A percentile compares a stretch with the other conserved stretches of the same genome.
phyloP scores from a whole-genome alignment of 2,329 filamentous ascomycete species.

The Botrytis pseudocinerea region DNA sequence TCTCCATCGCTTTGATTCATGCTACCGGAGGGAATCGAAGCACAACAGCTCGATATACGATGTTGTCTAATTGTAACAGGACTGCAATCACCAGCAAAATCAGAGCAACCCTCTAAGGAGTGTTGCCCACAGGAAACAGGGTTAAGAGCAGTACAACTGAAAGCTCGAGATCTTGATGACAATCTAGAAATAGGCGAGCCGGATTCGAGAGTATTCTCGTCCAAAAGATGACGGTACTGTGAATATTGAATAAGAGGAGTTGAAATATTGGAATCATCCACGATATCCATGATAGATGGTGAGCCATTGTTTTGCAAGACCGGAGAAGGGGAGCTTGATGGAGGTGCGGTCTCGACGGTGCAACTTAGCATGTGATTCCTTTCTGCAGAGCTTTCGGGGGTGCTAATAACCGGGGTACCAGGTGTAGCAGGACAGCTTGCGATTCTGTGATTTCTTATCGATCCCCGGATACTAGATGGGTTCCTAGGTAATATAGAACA shows the following conservation, averaged over 20 bases:
- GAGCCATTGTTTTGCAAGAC: not conserved
- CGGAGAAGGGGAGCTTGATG: not conserved
- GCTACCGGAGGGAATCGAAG: conserved; percentile 2
- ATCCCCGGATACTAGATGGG: not conserved
- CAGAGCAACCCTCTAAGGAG: not conserved
- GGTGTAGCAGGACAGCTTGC: conserved; percentile 13
- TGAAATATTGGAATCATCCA: not conserved
- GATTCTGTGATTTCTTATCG: not conserved
- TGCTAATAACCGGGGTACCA: not conserved
- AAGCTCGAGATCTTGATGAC: not conserved
- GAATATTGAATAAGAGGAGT: conserved; percentile 11
- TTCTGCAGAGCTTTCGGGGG: not conserved
- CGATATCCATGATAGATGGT: not conserved
- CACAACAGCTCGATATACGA: conserved; percentile 14
- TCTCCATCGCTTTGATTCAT: not conserved
- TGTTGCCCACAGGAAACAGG: not conserved
- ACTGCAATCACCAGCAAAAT: not conserved
- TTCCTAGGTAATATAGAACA: not conserved
- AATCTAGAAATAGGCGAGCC: not conserved
- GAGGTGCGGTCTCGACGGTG: not conserved
- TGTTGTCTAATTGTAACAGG: not conserved
- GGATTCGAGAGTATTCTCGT: not conserved
- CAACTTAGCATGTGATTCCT: conserved; percentile 4
- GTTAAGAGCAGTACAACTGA: not conserved
- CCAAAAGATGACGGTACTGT: not conserved